phyloP scores from a whole-genome alignment of 73 alveolate species.

The Paramecium pentaurelia region DNA sequence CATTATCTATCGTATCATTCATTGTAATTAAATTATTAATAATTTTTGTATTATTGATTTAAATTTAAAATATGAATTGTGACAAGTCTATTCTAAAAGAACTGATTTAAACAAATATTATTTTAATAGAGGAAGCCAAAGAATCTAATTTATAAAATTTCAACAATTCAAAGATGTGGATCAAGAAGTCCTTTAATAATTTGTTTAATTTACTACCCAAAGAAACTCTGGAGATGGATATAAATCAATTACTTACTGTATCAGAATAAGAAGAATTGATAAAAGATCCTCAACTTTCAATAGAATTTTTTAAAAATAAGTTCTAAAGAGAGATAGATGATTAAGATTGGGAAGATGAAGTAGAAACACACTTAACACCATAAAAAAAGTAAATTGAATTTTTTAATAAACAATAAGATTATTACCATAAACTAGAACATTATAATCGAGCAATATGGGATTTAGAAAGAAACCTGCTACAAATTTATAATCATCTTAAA shows the following conservation, averaged over 20 bases:
- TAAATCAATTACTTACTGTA: neutral
- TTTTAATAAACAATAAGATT: neutral
- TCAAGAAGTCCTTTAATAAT: neutral
- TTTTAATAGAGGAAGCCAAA: neutral
- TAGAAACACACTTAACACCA: neutral
- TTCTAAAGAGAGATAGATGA: neutral
- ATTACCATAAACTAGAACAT: neutral
- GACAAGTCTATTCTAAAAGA: neutral
- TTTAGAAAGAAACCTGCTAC: slow-evolving; percentile 17
- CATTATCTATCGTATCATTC: slow-evolving; percentile 31
- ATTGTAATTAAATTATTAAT: neutral
- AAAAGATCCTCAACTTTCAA: neutral
- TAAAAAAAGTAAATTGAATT: neutral
- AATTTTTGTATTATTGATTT: neutral
- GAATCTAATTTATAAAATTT: neutral
- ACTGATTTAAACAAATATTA: neutral
- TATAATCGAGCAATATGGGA: neutral
- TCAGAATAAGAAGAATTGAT: neutral
- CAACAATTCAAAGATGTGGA: slow-evolving; percentile 20
- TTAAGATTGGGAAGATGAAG: slow-evolving; percentile 40
- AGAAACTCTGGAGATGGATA: neutral
- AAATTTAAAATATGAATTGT: neutral
- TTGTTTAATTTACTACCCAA: neutral
- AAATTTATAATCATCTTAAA: neutral
- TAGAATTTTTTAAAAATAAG: neutral